phyloP scores from a whole-genome alignment of 495 filamentous ascomycete genomes.

The Penicillium egyptiacum region DNA sequence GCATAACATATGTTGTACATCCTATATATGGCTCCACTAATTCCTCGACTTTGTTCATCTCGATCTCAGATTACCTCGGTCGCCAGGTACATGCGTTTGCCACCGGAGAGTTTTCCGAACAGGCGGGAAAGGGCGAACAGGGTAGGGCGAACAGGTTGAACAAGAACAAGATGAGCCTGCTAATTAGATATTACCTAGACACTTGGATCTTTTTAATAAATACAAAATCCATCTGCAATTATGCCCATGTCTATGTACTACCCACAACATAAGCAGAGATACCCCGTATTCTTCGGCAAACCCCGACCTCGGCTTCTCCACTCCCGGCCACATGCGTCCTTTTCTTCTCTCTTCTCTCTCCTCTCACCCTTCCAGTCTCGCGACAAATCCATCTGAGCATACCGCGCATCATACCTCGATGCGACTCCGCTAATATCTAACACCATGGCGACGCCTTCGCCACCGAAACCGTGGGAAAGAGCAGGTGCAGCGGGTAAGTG shows the following conservation, averaged over 20 bases:
- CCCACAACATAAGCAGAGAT: too few relatives aligned
- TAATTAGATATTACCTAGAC: neutral
- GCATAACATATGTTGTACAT: neutral
- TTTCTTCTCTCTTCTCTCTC: constrained; percentile 19
- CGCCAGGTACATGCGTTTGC: constrained; percentile 17
- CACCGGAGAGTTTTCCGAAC: constrained; percentile 20
- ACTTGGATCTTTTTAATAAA: neutral
- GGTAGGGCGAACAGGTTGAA: neutral
- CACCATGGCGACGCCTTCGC: constrained; percentile 64
- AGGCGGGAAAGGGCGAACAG: neutral
- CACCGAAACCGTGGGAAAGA: constrained; percentile 95
- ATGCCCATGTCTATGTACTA: too few relatives aligned
- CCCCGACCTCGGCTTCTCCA: constrained; percentile 37
- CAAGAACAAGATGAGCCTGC: neutral
- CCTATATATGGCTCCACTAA: neutral
- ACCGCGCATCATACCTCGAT: constrained; percentile 24
- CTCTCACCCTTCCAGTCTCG: constrained; percentile 16
- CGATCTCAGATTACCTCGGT: constrained; percentile 13
- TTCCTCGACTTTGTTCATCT: neutral
- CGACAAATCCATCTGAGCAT: constrained; percentile 15
- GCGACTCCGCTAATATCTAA: constrained; percentile 33
- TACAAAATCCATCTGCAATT: neutral
- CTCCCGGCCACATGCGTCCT: constrained; percentile 32
- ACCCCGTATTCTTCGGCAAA: constrained; percentile 16
- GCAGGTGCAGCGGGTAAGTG: constrained; percentile 62